Conservation (phyloP, 2,329 filamentous ascomycete genomes). For the Fusarium incarnatum region DNA sequence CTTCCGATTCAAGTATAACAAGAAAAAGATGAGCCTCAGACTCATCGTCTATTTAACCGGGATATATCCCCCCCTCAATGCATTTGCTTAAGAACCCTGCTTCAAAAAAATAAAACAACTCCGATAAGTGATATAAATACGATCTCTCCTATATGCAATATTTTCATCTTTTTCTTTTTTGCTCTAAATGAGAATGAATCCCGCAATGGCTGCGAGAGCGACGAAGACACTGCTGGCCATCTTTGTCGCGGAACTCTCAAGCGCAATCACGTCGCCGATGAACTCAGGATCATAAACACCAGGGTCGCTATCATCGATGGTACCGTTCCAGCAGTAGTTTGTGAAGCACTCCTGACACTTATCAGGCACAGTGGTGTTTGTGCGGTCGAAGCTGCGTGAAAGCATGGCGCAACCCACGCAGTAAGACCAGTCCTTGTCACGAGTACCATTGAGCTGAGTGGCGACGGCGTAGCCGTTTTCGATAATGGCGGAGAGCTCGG, state of each 20-base stretch:
- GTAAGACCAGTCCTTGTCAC: slow-evolving; percentile 79
- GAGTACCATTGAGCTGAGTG: slow-evolving; percentile 83
- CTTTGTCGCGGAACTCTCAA: slow-evolving; percentile 40
- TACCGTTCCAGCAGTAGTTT: slow-evolving; percentile 95
- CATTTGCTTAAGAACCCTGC: slow-evolving; percentile 28
- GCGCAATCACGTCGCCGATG: slow-evolving; percentile 44
- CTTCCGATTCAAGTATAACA: slow-evolving; percentile 5
- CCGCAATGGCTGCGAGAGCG: slow-evolving; percentile 31
- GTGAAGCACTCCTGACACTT: slow-evolving; percentile 82
- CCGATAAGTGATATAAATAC: slow-evolving; percentile 13
- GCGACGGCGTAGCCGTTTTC: slow-evolving; percentile 86
- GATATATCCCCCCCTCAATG: slow-evolving; percentile 17
- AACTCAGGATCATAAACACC: slow-evolving; percentile 51
- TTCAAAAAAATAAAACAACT: slow-evolving; percentile 35
- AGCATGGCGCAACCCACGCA: slow-evolving; percentile 93
- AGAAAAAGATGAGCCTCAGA: slow-evolving; percentile 23
- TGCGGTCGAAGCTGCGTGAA: slow-evolving; percentile 78
- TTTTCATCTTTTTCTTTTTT: background rate
- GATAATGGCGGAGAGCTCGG: slow-evolving; percentile 82
- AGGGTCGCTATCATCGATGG: slow-evolving; percentile 52
- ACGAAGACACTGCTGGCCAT: slow-evolving; percentile 31
- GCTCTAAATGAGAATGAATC: slow-evolving; percentile 39
- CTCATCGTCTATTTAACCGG: slow-evolving; percentile 26
- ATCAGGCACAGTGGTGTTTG: slow-evolving; percentile 73
- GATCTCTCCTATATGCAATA: slow-evolving; percentile 9